A percentile compares a stretch with the other conserved stretches of the same genome.
These are phyloP conservation scores for Aspergillus avenaceus DNA, from an alignment of 495 filamentous ascomycete genomes.

Conservation along the genomic window DNA sequence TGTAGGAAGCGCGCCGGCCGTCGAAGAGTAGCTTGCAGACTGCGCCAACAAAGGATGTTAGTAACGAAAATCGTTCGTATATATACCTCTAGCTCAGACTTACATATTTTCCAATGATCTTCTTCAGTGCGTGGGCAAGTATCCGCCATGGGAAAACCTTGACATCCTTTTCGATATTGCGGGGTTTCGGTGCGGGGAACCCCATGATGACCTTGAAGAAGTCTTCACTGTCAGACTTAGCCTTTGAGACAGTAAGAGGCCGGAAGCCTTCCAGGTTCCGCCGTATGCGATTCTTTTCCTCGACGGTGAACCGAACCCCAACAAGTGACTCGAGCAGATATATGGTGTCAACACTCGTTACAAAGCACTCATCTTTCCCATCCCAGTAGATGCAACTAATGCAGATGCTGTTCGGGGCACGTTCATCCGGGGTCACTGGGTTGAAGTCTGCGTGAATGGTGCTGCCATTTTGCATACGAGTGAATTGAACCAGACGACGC, in stretches of 20 bases:
- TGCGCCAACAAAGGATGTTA: conserved; percentile 15
- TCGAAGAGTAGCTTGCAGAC: conserved; percentile 52
- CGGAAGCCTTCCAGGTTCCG: conserved; percentile 91
- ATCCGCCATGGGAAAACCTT: conserved; percentile 97
- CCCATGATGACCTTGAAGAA: conserved; percentile 99
- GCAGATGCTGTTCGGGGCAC: conserved; percentile 67
- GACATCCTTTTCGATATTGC: conserved; percentile 98
- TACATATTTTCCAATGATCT: conserved; percentile 98
- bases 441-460: conserved; percentile 70
- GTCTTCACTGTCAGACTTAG: conserved; percentile 83
- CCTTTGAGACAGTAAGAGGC: conserved; percentile 86
- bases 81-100: conserved; percentile 26
- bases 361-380: conserved; percentile 81
- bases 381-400: conserved; percentile 94
- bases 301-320: conserved; percentile 77
- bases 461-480: conserved; percentile 69
- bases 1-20: conserved; percentile 38
- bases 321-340: conserved; percentile 85
- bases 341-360: conserved; percentile 97
- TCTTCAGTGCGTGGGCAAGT: conserved; percentile 76
- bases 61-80: conserved; percentile 1
- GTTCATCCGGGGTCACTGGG: conserved; percentile 64
- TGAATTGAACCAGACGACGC: conserved; percentile 82
- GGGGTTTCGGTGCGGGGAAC: conserved; percentile 90
- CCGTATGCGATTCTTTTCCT: conserved; percentile 97